Evolutionary conservation across 768 basidiomycete species (phyloP), one percentile per base, ranked within the genome.

Genomic region (Tubosaeta sp.): DNA sequence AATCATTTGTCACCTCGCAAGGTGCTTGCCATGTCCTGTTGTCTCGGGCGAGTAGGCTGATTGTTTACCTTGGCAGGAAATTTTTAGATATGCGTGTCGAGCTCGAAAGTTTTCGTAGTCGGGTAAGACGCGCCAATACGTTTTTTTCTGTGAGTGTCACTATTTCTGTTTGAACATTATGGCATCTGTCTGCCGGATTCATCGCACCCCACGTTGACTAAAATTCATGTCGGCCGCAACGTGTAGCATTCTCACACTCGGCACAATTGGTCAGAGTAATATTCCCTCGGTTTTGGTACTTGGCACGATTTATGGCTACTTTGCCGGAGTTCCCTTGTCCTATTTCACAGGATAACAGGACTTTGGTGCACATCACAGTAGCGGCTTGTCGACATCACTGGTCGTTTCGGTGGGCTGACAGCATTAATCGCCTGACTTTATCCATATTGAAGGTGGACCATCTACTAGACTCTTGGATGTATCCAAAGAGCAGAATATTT

Each of bases 41-140:
- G 67, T 26, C 71, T 66, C 35, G 74, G 72, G 65, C 70, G 39
- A 67, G 64, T 67, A 37, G 27, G 59, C 35, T 8, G 29, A 22
- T n/a, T 6, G 2, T 26, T 27, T 14, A 6, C 27, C 45, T 27
- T 10, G 8, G 5, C 35, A 27, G 32, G 34, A 19, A 50, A 22
- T 22, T 17, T 46, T 19, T 31, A 6, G 3, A 4, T 31, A 22
- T 41, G 11, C 33, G 16, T 10, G 13, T 0, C 5, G 13, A 14
- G 6, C 10, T 46, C 38, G 26, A 63, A 47, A 35, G 19, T 4
- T 34, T 25, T 33, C 10, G 53, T 45, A 70, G 70, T 13, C 74
- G 71, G 71, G 74, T 83, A 52, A 80, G 80, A 37, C 74, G 78
- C 26, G 57, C 72, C 14, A 77, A 80, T 54, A 57, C 73, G 1